Percentiles rank a stretch among this genome's conserved stretches.
phyloP scores from a whole-genome alignment of 129 eudicot genomes.

The Heracleum sosnowskyi region DNA sequence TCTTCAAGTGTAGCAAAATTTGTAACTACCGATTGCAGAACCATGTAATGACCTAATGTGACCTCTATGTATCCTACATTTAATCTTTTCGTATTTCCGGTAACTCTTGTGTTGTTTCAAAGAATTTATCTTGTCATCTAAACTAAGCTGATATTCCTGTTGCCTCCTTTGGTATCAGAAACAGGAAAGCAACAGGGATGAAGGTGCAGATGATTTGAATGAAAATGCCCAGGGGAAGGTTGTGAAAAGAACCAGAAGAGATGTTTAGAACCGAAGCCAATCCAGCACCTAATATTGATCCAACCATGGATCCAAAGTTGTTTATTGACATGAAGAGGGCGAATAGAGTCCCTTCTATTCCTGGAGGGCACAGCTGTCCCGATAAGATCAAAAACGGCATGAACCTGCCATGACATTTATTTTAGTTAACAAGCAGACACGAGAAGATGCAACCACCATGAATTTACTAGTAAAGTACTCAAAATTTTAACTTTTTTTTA shows the following conservation, averaged over 20 bases:
- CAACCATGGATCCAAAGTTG: slow-evolving; percentile 74
- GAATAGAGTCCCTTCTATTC: slow-evolving; percentile 93
- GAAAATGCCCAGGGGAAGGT: slow-evolving; percentile 52
- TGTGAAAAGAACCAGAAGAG: slow-evolving; percentile 81
- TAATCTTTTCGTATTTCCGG: neutral
- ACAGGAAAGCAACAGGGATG: slow-evolving; percentile 60
- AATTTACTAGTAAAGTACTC: neutral
- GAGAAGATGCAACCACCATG: neutral
- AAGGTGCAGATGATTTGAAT: slow-evolving; percentile 75
- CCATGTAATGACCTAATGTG: neutral
- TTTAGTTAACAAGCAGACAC: slow-evolving; percentile 4
- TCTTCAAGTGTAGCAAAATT: neutral
- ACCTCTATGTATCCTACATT: neutral
- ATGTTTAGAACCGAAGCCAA: slow-evolving; percentile 75
- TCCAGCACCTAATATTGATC: slow-evolving; percentile 85
- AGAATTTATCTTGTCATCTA: neutral
- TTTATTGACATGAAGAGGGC: slow-evolving; percentile 98
- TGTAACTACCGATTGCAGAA: neutral
- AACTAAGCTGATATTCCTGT: slow-evolving; percentile 77
- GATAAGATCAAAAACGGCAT: slow-evolving; percentile 96
- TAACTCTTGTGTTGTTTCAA: neutral
- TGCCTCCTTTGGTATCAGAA: slow-evolving; percentile 93
- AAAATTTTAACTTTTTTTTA: neutral
- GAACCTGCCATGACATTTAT: slow-evolving; percentile 47
- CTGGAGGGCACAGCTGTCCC: slow-evolving; percentile 98